Percentiles rank a stretch among this genome's conserved stretches.
phyloP scores from a whole-genome alignment of 2,329 filamentous ascomycete genomes.

The Exophiala sp. region DNA sequence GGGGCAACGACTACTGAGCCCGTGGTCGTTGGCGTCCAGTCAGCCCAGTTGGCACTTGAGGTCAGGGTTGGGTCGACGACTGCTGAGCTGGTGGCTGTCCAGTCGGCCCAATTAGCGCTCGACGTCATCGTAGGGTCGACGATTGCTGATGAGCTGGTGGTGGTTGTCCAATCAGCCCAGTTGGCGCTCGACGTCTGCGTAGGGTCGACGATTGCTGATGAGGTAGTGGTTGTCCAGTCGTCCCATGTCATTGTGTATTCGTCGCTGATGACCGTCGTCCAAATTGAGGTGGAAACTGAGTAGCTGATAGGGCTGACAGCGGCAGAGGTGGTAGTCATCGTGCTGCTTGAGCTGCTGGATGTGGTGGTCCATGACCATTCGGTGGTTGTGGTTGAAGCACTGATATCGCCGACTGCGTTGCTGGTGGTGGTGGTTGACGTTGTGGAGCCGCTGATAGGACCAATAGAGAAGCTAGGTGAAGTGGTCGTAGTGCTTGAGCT shows the following conservation, averaged over 20 bases:
- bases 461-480: neutral
- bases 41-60: neutral
- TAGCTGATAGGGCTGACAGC: neutral
- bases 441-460: neutral
- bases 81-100: too few species aligned
- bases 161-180: neutral
- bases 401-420: neutral
- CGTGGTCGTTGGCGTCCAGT: slow-evolving; percentile 11
- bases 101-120: too few species aligned
- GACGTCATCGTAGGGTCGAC: too few species aligned
- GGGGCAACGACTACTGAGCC: neutral
- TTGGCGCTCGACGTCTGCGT: neutral
- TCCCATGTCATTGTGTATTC: slow-evolving; percentile 7
- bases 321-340: slow-evolving; percentile 2
- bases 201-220: neutral
- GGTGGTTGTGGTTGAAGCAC: slow-evolving; percentile 3
- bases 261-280: neutral
- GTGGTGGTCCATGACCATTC: slow-evolving; percentile 1
- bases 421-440: slow-evolving; percentile 7
- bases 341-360: neutral
- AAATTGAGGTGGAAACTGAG: neutral
- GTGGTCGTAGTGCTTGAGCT: neutral
- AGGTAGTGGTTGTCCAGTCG: slow-evolving; percentile 8
- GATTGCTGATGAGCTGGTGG: too few species aligned
- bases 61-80: too few species aligned